These are phyloP conservation scores for Geranomyces michiganensis DNA, from an alignment of 192 early-diverging fungal species.

Conservation along the genomic window DNA sequence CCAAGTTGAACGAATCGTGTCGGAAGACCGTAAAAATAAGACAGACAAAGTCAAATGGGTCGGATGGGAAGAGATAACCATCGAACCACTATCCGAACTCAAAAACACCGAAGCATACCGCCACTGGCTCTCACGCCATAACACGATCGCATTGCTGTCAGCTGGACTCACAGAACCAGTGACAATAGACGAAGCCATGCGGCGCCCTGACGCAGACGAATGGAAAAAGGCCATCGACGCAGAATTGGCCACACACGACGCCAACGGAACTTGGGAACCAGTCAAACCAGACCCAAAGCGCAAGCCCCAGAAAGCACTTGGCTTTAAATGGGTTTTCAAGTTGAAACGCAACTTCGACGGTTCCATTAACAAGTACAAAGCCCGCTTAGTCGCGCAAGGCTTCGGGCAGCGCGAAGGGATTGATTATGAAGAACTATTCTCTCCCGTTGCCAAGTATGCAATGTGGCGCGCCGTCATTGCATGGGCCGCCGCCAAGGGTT, in stretches of 20 bases:
- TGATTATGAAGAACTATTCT: slow-evolving; percentile 47
- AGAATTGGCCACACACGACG: neutral
- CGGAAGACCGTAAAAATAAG: neutral
- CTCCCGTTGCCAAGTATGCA: slow-evolving; percentile 42
- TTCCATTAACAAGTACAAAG: slow-evolving; percentile 27
- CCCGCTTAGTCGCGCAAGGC: slow-evolving; percentile 38
- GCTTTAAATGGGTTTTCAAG: slow-evolving; percentile 24
- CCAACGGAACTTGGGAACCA: slow-evolving; percentile 1
- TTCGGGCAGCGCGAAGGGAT: slow-evolving; percentile 36
- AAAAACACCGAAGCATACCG: no score
- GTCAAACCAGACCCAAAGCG: neutral
- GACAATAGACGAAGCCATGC: neutral
- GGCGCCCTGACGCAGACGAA: neutral
- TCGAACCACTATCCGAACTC: neutral
- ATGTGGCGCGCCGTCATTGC: slow-evolving; percentile 28
- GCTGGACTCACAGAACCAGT: neutral
- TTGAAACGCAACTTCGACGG: slow-evolving; percentile 11
- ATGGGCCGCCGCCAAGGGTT: slow-evolving; percentile 7
- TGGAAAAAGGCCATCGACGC: neutral
- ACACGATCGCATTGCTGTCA: no score
- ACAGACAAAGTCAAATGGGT: neutral
- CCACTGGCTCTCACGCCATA: no score
- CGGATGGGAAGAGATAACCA: neutral
- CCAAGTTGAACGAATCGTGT: no score
- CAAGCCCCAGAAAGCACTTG: neutral